Percentiles rank a stretch among this genome's conserved stretches.
Evolutionary conservation across 768 basidiomycete genomes (phyloP).

Genomic region (Macrolepiota fuliginosa): DNA sequence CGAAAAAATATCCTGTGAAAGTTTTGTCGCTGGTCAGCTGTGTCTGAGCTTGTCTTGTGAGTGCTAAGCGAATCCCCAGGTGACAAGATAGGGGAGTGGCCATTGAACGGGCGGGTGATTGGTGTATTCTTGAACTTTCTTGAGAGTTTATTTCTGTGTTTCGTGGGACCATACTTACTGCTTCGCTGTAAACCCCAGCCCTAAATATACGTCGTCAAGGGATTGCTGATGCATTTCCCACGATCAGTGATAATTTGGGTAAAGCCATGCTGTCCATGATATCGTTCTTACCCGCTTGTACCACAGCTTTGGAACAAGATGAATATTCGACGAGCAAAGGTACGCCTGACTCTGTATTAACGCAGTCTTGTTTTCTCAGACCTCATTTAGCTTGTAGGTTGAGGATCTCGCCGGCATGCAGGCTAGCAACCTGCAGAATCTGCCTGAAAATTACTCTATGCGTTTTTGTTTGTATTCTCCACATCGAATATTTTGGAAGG

Average conservation of each 20-base stretch:
- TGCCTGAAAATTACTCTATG: slow-evolving; percentile 90
- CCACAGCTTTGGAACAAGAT: slow-evolving; percentile 22
- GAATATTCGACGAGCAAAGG: slow-evolving; percentile 52
- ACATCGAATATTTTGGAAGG: neutral
- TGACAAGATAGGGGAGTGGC: no score
- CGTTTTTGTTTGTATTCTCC: slow-evolving; percentile 56
- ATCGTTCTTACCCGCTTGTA: neutral
- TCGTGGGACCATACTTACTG: no score
- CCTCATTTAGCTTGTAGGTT: slow-evolving; percentile 46
- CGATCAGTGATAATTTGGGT: neutral
- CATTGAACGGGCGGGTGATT: no score
- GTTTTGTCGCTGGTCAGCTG: no score
- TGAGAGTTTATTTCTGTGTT: no score
- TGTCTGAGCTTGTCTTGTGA: no score
- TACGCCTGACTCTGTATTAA: slow-evolving; percentile 21
- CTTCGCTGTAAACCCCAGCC: no score
- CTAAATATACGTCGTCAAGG: neutral
- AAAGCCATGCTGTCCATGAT: neutral
- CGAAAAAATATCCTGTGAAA: no score
- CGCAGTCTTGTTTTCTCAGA: slow-evolving; percentile 15
- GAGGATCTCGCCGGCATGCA: slow-evolving; percentile 93
- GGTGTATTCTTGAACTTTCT: no score
- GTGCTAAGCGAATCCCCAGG: no score
- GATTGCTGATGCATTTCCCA: neutral
- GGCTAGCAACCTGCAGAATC: slow-evolving; percentile 87